Percentiles rank a stretch among this genome's conserved stretches.
These are phyloP conservation scores for Lasiosphaeria hispida DNA, from an alignment of 495 filamentous ascomycete species.

Conservation along the genomic window DNA sequence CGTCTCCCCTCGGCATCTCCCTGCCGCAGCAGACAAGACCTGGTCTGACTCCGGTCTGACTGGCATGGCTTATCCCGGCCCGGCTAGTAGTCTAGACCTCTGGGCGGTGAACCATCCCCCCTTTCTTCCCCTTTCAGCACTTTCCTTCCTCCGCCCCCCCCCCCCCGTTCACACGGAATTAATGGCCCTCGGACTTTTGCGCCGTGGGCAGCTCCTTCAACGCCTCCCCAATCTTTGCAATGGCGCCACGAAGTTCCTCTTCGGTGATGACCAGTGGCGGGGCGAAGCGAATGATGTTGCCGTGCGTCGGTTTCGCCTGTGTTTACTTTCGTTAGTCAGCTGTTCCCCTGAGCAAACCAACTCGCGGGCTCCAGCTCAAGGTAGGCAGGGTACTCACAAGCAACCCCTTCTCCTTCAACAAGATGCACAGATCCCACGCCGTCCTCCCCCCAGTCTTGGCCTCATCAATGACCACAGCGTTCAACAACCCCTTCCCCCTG, in stretches of 20 bases:
- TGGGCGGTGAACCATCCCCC: not conserved
- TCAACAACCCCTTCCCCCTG: slow-evolving; percentile 90
- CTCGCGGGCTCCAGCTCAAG: not conserved
- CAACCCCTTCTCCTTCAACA: slow-evolving; percentile 93
- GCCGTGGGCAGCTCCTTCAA: slow-evolving; percentile 58
- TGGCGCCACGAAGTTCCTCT: slow-evolving; percentile 74
- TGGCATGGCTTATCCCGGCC: no score
- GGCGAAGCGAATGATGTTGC: slow-evolving; percentile 95
- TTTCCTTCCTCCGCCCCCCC: not conserved
- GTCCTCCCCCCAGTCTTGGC: slow-evolving; percentile 75
- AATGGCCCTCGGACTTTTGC: slow-evolving; percentile 30
- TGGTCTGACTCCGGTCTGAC: no score
- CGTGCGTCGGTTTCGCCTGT: slow-evolving; percentile 95
- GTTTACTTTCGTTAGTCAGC: not conserved
- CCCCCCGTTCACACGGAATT: not conserved
- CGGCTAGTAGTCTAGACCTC: no score
- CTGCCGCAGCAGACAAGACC: no score
- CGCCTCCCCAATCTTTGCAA: slow-evolving; percentile 73
- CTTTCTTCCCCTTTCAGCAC: not conserved
- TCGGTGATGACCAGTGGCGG: slow-evolving; percentile 85
- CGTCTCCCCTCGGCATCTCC: no score
- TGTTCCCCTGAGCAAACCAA: not conserved
- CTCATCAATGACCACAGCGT: slow-evolving; percentile 97
- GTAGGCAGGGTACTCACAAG: slow-evolving; percentile 57
- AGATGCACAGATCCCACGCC: slow-evolving; percentile 96